phyloP scores from a whole-genome alignment of 495 filamentous ascomycete species.

The Corynascus novoguineensis region DNA sequence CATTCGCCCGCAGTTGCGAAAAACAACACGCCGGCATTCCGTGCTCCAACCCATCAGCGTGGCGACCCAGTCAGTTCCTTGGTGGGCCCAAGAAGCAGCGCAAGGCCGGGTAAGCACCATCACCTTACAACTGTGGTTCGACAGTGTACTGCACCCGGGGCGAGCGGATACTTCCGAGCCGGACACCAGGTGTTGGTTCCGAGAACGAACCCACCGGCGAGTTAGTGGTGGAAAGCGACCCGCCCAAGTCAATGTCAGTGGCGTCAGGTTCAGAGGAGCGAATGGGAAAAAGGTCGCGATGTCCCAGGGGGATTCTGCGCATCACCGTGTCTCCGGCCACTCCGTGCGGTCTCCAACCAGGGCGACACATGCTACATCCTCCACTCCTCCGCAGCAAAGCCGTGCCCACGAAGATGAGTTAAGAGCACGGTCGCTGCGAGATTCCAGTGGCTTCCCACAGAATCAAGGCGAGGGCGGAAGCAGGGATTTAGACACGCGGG shows the following conservation, averaged over 20 bases:
- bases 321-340: slow-evolving; percentile 42
- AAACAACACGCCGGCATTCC: slow-evolving; percentile 4
- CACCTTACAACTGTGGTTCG: slow-evolving; percentile 19
- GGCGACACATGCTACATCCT: slow-evolving; percentile 25
- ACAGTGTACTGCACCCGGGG: slow-evolving; percentile 17
- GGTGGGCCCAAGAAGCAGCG: slow-evolving; percentile 24
- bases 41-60: slow-evolving; percentile 22
- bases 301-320: slow-evolving; percentile 51
- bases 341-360: slow-evolving; percentile 29
- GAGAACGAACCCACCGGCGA: slow-evolving; percentile 16
- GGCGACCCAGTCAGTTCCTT: slow-evolving; percentile 31
- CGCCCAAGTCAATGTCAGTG: slow-evolving; percentile 50
- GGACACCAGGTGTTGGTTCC: slow-evolving; percentile 30
- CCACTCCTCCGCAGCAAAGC: slow-evolving; percentile 24
- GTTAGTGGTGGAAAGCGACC: slow-evolving; percentile 15
- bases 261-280: slow-evolving; percentile 42
- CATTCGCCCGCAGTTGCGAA: slow-evolving; percentile 8
- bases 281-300: slow-evolving; percentile 56
- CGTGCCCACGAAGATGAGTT: slow-evolving; percentile 24
- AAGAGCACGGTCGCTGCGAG: slow-evolving; percentile 27
- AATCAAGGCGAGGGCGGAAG: slow-evolving; percentile 31
- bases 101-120: slow-evolving; percentile 22
- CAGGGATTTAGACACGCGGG: slow-evolving; percentile 44
- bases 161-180: slow-evolving; percentile 24
- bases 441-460: slow-evolving; percentile 23